Evolutionary conservation across 2,329 filamentous ascomycete genomes (phyloP), one percentile per base, ranked within the genome.

Genomic region (Trichoderma oligosporum): DNA sequence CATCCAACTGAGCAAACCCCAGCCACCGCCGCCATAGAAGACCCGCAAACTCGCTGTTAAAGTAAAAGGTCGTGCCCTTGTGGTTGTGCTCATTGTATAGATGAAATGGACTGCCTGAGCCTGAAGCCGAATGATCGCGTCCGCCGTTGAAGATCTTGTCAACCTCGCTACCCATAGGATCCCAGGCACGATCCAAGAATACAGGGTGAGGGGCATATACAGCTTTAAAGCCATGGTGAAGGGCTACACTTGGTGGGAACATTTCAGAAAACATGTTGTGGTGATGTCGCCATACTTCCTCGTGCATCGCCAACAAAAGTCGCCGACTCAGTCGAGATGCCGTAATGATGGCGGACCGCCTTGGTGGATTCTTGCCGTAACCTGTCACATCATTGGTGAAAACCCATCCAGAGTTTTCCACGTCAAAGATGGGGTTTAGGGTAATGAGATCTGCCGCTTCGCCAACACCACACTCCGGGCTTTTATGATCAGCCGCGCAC

Each of bases 1-100:
- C 78, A 58, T 82, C 79, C 65, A 74, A 70, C 66, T 83, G 79
- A 14, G 78, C 72, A 62, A 81, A 83, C 0, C 81, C 81, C 44
- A 94, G 73, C 91, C 91, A 96, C 42, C 89, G 78, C 49, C 87
- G 80, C 82, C 90, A 95, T 63, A 95, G 68, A n/a, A 87, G 82
- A 4, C 86, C 82, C 1, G 88, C 85, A 66, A 94, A 95, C 48
- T 85, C 82, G 20, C 85, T 85, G 64, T 91, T 88, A 71, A 91
- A 95, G 71, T 93, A 95, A 88, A 89, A 96, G 42, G 82, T 91
- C 41, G 86, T 86, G 12, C 90, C 89, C 64, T 83, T 83, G 75
- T 93, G 91, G 71, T 92, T 92, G 70, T 91, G 88, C 72, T 95
- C 90, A 53, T 90, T 85, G 62, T 82, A 79, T 18, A 79, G 66